Evolutionary conservation across 352 stramenopile genomes (phyloP).

Genomic region (Stramenopiles sp.): DNA sequence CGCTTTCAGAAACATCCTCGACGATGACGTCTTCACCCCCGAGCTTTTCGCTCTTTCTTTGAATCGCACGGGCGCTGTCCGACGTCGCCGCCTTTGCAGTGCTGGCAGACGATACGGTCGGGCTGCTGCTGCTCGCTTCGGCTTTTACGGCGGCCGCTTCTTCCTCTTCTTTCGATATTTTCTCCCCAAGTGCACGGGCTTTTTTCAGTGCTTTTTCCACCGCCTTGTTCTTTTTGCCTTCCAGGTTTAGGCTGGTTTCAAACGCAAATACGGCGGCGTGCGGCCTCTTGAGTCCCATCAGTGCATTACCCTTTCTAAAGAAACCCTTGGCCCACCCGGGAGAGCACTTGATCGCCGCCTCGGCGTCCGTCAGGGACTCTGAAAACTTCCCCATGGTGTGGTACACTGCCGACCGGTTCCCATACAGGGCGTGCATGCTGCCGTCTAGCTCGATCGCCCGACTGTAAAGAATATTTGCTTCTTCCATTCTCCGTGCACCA

Average conservation of each 20-base stretch:
- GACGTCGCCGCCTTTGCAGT: background rate
- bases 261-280: conserved; percentile 40
- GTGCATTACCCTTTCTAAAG: conserved; percentile 52
- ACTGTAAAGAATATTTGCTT: conserved; percentile 84
- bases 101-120: conserved; percentile 14
- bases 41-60: conserved; percentile 9
- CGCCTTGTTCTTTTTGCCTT: conserved; percentile 41
- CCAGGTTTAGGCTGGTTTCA: conserved; percentile 34
- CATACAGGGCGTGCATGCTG: conserved; percentile 56
- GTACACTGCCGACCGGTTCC: conserved; percentile 60
- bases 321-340: conserved; percentile 47
- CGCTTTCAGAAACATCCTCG: conserved; percentile 37
- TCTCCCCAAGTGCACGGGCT: conserved; percentile 34
- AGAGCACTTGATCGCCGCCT: conserved; percentile 38
- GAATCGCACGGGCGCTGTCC: background rate
- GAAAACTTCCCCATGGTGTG: conserved; percentile 47
- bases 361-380: conserved; percentile 40
- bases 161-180: conserved; percentile 37
- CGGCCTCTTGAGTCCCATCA: conserved; percentile 42
- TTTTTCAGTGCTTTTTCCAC: conserved; percentile 39
- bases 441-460: conserved; percentile 68
- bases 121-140: conserved; percentile 27
- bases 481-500: conserved; percentile 50
- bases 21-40: conserved; percentile 8
- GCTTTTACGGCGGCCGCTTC: conserved; percentile 26